A percentile compares a stretch with the other conserved stretches of the same genome.
These are phyloP conservation scores for Ulvella scutata DNA, from an alignment of 139 green algal species.

Conservation along the genomic window DNA sequence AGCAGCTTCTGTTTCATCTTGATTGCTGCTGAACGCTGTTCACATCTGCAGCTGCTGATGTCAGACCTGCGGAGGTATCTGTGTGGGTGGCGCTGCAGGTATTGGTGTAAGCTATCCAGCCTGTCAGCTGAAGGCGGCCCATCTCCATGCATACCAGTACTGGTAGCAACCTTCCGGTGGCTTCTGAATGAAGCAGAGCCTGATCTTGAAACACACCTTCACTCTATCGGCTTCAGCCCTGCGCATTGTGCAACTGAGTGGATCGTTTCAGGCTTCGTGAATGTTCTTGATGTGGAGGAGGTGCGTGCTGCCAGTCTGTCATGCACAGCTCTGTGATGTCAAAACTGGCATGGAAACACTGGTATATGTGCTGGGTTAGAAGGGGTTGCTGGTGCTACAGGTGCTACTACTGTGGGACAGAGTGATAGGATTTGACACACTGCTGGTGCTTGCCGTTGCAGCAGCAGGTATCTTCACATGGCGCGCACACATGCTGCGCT, in stretches of 20 bases:
- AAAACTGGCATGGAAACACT: neutral
- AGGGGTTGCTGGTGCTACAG: constrained; percentile 3
- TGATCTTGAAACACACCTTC: neutral
- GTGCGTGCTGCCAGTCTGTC: neutral
- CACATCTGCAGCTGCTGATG: neutral
- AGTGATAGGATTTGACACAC: constrained; percentile 46
- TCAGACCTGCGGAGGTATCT: neutral
- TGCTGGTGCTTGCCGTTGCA: constrained; percentile 30
- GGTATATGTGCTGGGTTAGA: neutral
- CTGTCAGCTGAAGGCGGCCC: constrained; percentile 11
- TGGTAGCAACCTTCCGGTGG: constrained; percentile 22
- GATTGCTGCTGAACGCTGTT: neutral
- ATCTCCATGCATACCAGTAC: constrained; percentile 25
- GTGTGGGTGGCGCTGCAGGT: constrained; percentile 9
- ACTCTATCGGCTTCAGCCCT: neutral
- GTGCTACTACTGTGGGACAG: constrained; percentile 58
- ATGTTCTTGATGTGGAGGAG: neutral
- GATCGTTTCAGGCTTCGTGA: neutral
- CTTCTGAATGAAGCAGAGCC: constrained; percentile 21
- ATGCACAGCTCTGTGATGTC: neutral
- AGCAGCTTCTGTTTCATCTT: no score
- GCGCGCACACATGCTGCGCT: constrained; percentile 23
- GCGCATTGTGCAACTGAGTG: neutral
- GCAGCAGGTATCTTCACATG: neutral
- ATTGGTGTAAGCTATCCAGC: constrained; percentile 42